Percentiles rank a stretch among this genome's conserved stretches.
Conservation (phyloP, 1,284 basidiomycete genomes). For the Puccinia hordei region DNA sequence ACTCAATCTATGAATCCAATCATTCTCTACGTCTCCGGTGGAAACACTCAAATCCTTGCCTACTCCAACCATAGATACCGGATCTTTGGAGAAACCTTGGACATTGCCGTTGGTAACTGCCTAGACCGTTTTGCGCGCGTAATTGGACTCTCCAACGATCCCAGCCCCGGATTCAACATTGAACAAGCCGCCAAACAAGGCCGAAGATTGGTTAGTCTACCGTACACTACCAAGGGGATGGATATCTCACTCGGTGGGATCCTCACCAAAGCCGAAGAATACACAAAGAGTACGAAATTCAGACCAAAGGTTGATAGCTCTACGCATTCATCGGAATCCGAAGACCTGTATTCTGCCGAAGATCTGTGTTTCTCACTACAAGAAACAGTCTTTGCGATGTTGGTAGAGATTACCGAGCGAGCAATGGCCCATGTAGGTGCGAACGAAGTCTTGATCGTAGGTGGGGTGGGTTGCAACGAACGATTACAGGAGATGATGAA, state of each 20-base stretch:
- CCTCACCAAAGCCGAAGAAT: constrained; percentile 81
- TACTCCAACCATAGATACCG: constrained; percentile 96
- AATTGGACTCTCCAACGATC: constrained; percentile 93
- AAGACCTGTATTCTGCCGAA: constrained; percentile 80
- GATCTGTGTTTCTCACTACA: constrained; percentile 97
- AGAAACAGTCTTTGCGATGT: constrained; percentile 96
- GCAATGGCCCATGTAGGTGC: constrained; percentile 99
- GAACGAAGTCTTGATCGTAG: constrained; percentile 93
- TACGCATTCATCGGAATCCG: background rate
- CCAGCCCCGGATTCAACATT: constrained; percentile 97
- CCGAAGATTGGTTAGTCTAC: constrained; percentile 73
- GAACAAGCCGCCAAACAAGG: constrained; percentile 84
- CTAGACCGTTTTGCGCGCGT: constrained; percentile 95
- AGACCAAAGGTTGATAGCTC: background rate
- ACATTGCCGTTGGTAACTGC: constrained; percentile 98
- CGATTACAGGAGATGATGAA: constrained; percentile 98
- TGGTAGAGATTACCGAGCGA: constrained; percentile 97
- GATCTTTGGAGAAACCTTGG: constrained; percentile 98
- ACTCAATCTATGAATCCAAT: constrained; percentile 93
- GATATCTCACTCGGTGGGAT: constrained; percentile 94
- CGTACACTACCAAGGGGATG: constrained; percentile 99
- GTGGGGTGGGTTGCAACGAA: constrained; percentile 97
- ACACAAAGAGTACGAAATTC: constrained; percentile 63
- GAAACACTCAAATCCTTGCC: constrained; percentile 98
- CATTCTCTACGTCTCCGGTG: constrained; percentile 96